Percentiles rank a stretch among this genome's conserved stretches.
phyloP scores from a whole-genome alignment of 2,329 filamentous ascomycete species.

The Curvularia verruculosa region DNA sequence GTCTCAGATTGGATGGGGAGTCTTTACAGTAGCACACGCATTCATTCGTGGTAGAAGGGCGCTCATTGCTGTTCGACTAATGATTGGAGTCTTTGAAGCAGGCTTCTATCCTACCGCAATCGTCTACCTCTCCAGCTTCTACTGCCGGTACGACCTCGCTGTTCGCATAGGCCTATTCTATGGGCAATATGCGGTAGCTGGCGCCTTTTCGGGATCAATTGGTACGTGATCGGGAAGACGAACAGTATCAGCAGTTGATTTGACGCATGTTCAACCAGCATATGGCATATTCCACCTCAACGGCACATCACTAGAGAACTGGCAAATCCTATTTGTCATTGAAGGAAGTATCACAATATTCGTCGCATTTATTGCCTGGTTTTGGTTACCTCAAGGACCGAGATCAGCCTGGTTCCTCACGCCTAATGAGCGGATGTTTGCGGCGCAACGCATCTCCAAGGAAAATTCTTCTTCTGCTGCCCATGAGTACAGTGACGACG shows the following conservation, averaged over 20 bases:
- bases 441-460: constrained; percentile 20
- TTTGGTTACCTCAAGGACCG: constrained; percentile 36
- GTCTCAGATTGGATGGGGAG: constrained; percentile 32
- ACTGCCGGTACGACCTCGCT: constrained; percentile 50
- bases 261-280: constrained; percentile 19
- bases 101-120: constrained; percentile 62
- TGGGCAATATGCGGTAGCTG: constrained; percentile 51
- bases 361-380: constrained; percentile 36
- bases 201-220: constrained; percentile 51
- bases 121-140: constrained; percentile 61
- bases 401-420: constrained; percentile 49
- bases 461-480: constrained; percentile 18
- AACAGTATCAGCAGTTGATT: neutral
- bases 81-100: constrained; percentile 56
- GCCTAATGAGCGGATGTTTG: constrained; percentile 28
- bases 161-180: constrained; percentile 55
- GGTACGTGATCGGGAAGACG: constrained; percentile 11
- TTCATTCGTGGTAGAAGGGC: constrained; percentile 26
- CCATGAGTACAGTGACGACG: constrained; percentile 4
- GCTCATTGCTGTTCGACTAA: constrained; percentile 28
- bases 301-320: constrained; percentile 52
- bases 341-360: constrained; percentile 47
- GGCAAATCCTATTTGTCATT: constrained; percentile 56
- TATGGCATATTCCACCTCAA: constrained; percentile 57
- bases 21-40: constrained; percentile 31